Evolutionary conservation across 1,284 basidiomycete genomes (phyloP), one percentile per base, ranked within the genome.

Genomic region (Austropuccinia psidii): DNA sequence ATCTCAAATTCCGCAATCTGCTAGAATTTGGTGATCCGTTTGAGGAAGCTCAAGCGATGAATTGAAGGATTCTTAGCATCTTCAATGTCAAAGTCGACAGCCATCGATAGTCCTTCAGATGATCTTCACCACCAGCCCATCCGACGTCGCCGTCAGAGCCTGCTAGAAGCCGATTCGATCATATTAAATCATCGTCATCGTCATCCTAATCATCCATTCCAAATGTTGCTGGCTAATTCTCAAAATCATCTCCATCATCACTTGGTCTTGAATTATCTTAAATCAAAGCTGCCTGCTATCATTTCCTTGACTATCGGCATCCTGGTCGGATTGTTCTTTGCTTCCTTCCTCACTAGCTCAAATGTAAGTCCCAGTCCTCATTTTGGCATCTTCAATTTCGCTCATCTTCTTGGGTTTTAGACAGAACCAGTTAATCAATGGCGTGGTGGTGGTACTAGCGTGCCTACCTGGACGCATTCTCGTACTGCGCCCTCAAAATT

Each of bases 401-500:
- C 41, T 45, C 41, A 45, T n/a, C n/a, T n/a, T 11, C 41, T 45
- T n/a, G 11, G 41, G 11, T n/a, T 45, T 45, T n/a, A 61, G 58
- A 41, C 70, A 52, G 50, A 73, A 64, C 43, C 41, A n/a, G 2
- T 24, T 6, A 24, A 45, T 31, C 31, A 39, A n/a, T 74, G 72
- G 72, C 52, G 72, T 19, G 72, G 72, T n/a, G n/a, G n/a, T n/a
- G 50, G 62, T 7, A 33, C 72, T 11, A 49, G 37, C 61, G 54
- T 74, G 35, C 72, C 72, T 43, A 74, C 72, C 31, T 74, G 72
- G 72, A 74, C 72, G 9, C 72, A 74, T 27, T 74, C 72, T 9
- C 24, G 72, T 9, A 74, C 72, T n/a, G 62, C 72, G 9, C 9
- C 72, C n/a, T 54, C 52, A 45, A 74, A 66, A 33, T 74, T 58